Evolutionary conservation across 129 eudicot species (phyloP).

Genomic region (Arctium minus): DNA sequence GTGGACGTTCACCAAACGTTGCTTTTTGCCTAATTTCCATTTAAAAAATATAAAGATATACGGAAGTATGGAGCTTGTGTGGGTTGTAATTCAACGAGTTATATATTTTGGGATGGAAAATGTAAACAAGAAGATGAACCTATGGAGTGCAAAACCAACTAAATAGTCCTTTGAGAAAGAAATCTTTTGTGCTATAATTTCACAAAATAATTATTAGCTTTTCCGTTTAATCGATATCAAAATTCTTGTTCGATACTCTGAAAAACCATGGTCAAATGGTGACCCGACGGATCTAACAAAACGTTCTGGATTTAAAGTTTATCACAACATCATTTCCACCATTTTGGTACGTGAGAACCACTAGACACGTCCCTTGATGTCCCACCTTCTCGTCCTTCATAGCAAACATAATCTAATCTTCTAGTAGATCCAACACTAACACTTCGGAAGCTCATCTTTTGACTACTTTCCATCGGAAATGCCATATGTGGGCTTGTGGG

Average conservation of each 20-base stretch:
- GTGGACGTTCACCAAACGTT: not conserved
- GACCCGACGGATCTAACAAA: conserved; percentile 25
- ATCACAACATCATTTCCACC: not conserved
- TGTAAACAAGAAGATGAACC: not conserved
- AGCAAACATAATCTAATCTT: conserved; percentile 1
- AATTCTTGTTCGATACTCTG: not conserved
- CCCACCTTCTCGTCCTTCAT: conserved; percentile 18
- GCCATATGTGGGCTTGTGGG: conserved; percentile 14
- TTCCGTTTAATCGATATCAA: conserved; percentile 25
- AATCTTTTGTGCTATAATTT: not conserved
- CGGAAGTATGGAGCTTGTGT: not conserved
- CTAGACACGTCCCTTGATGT: conserved; percentile 25
- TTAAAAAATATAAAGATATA: too few relatives aligned
- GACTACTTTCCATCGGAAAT: conserved; percentile 30
- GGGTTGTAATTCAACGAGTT: not conserved
- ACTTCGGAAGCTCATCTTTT: conserved; percentile 37
- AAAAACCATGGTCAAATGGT: conserved; percentile 29
- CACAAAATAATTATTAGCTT: conserved; percentile 1
- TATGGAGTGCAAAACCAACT: not conserved
- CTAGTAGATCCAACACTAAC: conserved; percentile 28
- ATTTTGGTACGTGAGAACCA: not conserved
- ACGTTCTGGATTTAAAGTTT: not conserved
- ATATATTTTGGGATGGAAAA: not conserved
- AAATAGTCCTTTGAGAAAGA: not conserved
- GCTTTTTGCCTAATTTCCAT: not conserved